A percentile compares a stretch with the other conserved stretches of the same genome.
phyloP scores from a whole-genome alignment of 352 stramenopile species.

The Thalassiosira tumida region DNA sequence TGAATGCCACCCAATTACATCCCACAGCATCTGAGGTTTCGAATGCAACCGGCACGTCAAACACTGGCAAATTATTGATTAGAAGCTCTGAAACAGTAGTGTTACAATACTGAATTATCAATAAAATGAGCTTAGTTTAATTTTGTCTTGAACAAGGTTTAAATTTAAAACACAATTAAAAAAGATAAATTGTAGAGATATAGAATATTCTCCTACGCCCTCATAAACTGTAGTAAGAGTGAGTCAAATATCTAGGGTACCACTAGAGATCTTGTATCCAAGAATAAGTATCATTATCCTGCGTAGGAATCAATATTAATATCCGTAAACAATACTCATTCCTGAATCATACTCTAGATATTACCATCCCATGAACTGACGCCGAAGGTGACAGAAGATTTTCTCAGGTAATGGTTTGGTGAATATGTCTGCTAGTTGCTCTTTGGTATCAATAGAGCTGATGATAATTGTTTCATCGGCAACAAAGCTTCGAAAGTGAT shows the following conservation, averaged over 20 bases:
- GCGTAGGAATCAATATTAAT: no score
- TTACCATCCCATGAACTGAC: slow-evolving; percentile 7
- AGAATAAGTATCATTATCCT: no score
- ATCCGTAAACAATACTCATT: no score
- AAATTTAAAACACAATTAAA: neutral
- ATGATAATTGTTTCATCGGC: neutral
- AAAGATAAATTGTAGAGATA: neutral
- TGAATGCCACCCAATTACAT: no score
- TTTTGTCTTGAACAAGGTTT: neutral
- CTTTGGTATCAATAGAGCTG: neutral
- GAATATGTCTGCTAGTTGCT: neutral
- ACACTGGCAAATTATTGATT: no score
- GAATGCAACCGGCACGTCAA: no score
- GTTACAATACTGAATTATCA: neutral
- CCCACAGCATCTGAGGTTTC: no score
- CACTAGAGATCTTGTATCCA: neutral
- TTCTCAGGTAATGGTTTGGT: neutral
- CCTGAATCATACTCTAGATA: no score
- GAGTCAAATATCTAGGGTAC: neutral
- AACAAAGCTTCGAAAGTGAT: neutral
- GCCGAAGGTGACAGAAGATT: neutral
- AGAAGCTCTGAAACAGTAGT: no score
- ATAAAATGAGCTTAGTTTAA: neutral
- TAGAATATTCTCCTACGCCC: neutral
- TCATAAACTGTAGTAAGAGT: neutral